A percentile compares a stretch with the other conserved stretches of the same genome.
Conservation (phyloP, 805 yeast species). For the Candida sanyiensis region DNA sequence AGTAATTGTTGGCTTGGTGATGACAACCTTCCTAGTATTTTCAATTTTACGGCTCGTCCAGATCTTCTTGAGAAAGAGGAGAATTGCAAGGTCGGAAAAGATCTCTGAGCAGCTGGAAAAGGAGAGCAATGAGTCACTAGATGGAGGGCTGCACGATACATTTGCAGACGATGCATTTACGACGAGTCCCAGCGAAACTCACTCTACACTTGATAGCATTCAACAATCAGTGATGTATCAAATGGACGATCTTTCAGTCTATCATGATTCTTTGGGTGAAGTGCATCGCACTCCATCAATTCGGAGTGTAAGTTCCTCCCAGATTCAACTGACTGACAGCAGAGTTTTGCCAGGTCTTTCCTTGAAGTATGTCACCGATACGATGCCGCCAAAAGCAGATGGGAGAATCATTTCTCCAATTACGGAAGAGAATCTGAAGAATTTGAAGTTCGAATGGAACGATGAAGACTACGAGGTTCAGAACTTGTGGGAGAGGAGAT, state of each 20-base stretch:
- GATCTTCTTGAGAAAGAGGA: constrained; percentile 6
- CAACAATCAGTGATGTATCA: too few relatives aligned
- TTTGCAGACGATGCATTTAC: too few relatives aligned
- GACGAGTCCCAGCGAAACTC: too few relatives aligned
- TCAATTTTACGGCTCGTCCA: constrained; percentile 7
- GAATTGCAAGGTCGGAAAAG: neutral
- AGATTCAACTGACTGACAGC: constrained; percentile 9
- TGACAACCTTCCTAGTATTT: constrained; percentile 7
- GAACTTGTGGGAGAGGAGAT: constrained; percentile 11
- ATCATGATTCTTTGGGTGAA: neutral
- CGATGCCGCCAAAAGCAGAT: neutral
- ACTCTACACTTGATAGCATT: too few relatives aligned
- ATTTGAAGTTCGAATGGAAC: constrained; percentile 5
- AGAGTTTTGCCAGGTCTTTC: constrained; percentile 13
- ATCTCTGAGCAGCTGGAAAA: neutral
- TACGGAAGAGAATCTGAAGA: constrained; percentile 11
- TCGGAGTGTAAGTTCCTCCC: neutral
- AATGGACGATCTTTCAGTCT: too few relatives aligned
- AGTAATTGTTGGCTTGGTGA: constrained; percentile 4
- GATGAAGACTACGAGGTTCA: constrained; percentile 12
- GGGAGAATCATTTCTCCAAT: constrained; percentile 9
- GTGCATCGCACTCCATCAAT: neutral
- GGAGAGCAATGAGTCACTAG: neutral
- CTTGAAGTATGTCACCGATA: constrained; percentile 4
- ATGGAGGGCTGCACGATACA: too few relatives aligned